Percentiles rank a stretch among this genome's conserved stretches.
Evolutionary conservation across 1,284 basidiomycete species (phyloP).

Genomic region (Pascua guehoae): DNA sequence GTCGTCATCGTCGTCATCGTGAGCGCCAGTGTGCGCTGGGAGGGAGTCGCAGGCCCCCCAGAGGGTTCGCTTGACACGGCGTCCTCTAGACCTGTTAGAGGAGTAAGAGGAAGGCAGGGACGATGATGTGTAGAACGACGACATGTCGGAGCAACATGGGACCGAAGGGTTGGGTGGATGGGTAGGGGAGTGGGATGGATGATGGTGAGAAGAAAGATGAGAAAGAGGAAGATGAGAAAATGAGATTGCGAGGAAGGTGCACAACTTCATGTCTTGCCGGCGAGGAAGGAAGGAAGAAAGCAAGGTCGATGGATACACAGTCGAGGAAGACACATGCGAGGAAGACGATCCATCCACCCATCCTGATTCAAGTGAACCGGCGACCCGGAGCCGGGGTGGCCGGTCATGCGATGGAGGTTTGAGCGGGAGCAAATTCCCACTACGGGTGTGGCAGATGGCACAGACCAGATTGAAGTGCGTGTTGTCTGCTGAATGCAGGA

Average conservation of each 20-base stretch:
- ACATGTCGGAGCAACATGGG: background rate
- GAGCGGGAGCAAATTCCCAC: too few relatives aligned
- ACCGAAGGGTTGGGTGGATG: too few relatives aligned
- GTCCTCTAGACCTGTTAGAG: background rate
- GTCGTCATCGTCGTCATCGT: slow-evolving; percentile 5
- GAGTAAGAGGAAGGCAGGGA: background rate
- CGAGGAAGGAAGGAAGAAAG: background rate
- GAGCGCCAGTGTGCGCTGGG: background rate
- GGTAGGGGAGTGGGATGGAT: too few relatives aligned
- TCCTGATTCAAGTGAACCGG: background rate
- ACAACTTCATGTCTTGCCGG: too few relatives aligned
- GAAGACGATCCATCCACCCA: background rate
- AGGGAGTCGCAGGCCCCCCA: background rate
- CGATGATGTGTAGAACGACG: background rate
- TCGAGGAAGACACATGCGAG: background rate
- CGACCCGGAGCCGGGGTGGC: too few relatives aligned
- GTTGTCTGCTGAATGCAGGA: too few relatives aligned
- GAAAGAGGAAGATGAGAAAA: background rate
- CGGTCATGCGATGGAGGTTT: too few relatives aligned
- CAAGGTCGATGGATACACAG: background rate
- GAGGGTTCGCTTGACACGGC: background rate
- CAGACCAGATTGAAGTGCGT: too few relatives aligned
- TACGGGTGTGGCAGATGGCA: too few relatives aligned
- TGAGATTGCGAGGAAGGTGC: background rate
- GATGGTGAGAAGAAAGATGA: background rate